Evolutionary conservation across 331 rosid genomes (phyloP), one percentile per base, ranked within the genome.

Genomic region (Malus hybrid): DNA sequence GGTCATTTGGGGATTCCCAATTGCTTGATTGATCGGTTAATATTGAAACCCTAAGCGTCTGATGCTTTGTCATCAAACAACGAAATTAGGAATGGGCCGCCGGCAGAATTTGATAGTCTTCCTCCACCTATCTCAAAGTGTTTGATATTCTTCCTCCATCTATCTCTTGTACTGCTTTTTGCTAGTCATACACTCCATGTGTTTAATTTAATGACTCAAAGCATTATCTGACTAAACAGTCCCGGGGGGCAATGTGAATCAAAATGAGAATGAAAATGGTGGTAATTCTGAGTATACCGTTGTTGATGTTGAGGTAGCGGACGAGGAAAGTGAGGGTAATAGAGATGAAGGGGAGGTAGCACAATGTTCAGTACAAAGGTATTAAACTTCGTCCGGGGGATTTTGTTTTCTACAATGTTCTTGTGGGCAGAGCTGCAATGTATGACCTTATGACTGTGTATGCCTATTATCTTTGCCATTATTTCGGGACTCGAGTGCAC

Each of bases 371-470:
- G 77, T 22, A 28, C 29, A 84, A 87, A 76, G 97, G 98, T 63
- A 90, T 93, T 72, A 93, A 87, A 80, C 97, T 93, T 74, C 96
- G 98, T 8, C 94, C 91, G 69, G 98, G 98, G 69, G 97, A 93
- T 77, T 93, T 93, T 67, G 91, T 91, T 66, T 93, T 93, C 93
- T 93, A 93, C 82, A 91, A 96, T 83, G 98, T 93, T 42, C 97
- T 91, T 57, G 98, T 93, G 55, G 93, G 96, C 52, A 90, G 98
- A 81, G 96, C 98, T 79, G 96, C 98, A 55, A 93, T 91, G 97
- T 90, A 89, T 86, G 98, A 93, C 80, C 96, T 93, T n/a, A 93
- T 90, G 98, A 93, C 97, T 3, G 97, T 91, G 8, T 93, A 93
- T 77, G 98, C 97, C 69, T 93, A 96, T 85, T 93, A 93, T 83